These are phyloP conservation scores for Botrytis pseudocinerea DNA, from an alignment of 2,329 filamentous ascomycete genomes.

Conservation along the genomic window DNA sequence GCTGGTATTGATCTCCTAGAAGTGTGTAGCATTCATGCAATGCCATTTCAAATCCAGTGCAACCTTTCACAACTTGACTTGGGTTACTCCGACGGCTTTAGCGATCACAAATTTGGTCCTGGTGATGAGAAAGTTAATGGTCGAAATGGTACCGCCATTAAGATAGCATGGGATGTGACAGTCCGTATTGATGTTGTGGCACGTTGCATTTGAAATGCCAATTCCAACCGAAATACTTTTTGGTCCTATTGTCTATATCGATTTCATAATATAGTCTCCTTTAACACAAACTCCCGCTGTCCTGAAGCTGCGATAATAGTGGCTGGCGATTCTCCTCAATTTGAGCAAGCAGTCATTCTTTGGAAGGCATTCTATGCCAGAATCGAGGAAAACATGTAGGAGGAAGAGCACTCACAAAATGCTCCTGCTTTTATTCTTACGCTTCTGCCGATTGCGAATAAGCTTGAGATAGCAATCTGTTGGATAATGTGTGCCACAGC, in stretches of 20 bases:
- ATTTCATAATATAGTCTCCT: not conserved
- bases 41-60: not conserved
- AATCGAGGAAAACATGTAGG: not conserved
- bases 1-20: not conserved
- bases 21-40: not conserved
- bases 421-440: not conserved
- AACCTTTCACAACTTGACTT: not conserved
- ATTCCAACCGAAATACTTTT: not conserved
- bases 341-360: not conserved
- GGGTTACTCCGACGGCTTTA: not conserved
- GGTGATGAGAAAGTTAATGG: not conserved
- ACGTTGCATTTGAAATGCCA: not conserved
- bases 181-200: not conserved
- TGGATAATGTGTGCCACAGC: not conserved
- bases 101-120: not conserved
- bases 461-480: not conserved
- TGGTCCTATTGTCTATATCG: not conserved
- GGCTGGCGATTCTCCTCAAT: not conserved
- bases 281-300: not conserved
- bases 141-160: not conserved
- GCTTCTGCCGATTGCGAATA: not conserved
- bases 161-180: not conserved
- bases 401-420: not conserved
- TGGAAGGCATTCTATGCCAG: not conserved
- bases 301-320: not conserved